These are phyloP conservation scores for Geotrichum candidum DNA, from an alignment of 1,139 yeast genomes.

Conservation along the genomic window DNA sequence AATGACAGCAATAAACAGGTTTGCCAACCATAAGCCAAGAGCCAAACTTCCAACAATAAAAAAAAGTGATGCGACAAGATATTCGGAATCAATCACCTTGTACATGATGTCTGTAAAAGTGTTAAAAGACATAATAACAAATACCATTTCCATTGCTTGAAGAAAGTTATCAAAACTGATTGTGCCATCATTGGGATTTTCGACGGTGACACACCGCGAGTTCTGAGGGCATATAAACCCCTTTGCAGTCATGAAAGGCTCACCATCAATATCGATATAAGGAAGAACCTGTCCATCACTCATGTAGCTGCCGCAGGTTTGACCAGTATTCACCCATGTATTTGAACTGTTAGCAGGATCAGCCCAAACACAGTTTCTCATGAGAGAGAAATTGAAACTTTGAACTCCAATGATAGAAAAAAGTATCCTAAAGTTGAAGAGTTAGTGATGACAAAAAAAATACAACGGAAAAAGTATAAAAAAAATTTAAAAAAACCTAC, in stretches of 20 bases:
- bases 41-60: conserved; percentile 70
- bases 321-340: conserved; percentile 49
- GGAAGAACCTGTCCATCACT: conserved; percentile 44
- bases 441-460: neutral
- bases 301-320: conserved; percentile 76
- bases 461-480: neutral
- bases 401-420: conserved; percentile 87
- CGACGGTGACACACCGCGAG: conserved; percentile 63
- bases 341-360: conserved; percentile 64
- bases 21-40: conserved; percentile 79
- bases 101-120: conserved; percentile 91
- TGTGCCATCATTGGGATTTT: conserved; percentile 69
- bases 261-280: conserved; percentile 49
- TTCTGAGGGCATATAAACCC: conserved; percentile 78
- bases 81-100: conserved; percentile 75
- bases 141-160: conserved; percentile 76
- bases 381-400: conserved; percentile 74
- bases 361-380: conserved; percentile 84
- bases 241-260: conserved; percentile 45
- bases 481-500: conserved; percentile 28
- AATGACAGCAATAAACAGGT: conserved; percentile 79
- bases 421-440: conserved; percentile 37
- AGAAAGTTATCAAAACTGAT: conserved; percentile 79
- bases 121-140: conserved; percentile 83
- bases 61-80: conserved; percentile 68